Conservation (phyloP, 2,329 filamentous ascomycete genomes). For the Tolypocladium ophioglossoides region DNA sequence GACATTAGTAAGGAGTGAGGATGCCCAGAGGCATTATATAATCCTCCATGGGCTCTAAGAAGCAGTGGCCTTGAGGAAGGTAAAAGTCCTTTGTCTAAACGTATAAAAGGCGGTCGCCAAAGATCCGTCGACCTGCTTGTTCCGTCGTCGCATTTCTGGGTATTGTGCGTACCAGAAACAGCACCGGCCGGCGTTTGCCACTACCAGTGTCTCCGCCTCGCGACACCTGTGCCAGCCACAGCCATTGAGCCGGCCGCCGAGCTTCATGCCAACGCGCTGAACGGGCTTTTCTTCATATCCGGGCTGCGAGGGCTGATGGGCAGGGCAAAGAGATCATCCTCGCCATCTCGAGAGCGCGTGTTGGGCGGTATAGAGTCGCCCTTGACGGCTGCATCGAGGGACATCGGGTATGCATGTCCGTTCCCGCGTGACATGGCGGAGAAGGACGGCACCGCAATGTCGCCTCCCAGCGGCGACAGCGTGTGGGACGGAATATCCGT, state of each 20-base stretch:
- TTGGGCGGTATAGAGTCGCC: slow-evolving; percentile 10
- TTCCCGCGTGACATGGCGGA: slow-evolving; percentile 16
- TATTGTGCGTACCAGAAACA: background rate
- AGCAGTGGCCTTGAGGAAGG: background rate
- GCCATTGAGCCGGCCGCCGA: background rate
- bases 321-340: slow-evolving; percentile 79
- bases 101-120: background rate
- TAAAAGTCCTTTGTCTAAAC: background rate
- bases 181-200: too few relatives aligned
- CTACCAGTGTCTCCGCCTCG: background rate
- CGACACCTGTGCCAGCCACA: background rate
- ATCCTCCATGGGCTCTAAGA: background rate
- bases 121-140: background rate
- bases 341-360: slow-evolving; percentile 21
- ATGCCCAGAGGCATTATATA: background rate
- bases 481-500: slow-evolving; percentile 21
- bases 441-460: slow-evolving; percentile 26
- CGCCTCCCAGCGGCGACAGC: slow-evolving; percentile 18
- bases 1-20: too few relatives aligned
- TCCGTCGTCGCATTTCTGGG: background rate
- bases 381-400: slow-evolving; percentile 22
- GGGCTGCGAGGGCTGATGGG: slow-evolving; percentile 80
- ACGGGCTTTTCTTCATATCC: slow-evolving; percentile 77
- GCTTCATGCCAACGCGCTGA: slow-evolving; percentile 34
- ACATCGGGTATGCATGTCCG: slow-evolving; percentile 14